Evolutionary conservation across 75 land plant genomes (phyloP).

Genomic region (Larix kaempferi): DNA sequence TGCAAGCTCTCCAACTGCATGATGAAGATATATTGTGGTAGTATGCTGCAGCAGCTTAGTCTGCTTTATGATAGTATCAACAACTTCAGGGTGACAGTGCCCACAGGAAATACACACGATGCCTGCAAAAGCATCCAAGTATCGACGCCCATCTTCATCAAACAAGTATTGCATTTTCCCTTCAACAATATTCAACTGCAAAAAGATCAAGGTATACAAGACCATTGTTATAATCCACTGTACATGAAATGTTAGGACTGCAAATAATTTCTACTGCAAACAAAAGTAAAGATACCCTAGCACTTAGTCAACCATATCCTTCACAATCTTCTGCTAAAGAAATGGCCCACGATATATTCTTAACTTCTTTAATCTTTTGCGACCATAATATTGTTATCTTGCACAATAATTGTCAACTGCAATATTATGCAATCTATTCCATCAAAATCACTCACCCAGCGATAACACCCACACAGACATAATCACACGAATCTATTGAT

Average conservation of each 20-base stretch:
- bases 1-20: conserved; percentile 83
- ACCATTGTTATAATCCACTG: neutral
- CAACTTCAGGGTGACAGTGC: conserved; percentile 91
- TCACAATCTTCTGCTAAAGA: neutral
- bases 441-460: neutral
- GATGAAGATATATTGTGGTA: conserved; percentile 79
- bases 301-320: neutral
- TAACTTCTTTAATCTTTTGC: neutral
- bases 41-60: conserved; percentile 79
- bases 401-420: no score
- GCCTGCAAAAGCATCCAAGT: conserved; percentile 94
- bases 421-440: neutral
- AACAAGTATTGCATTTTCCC: conserved; percentile 97
- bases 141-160: conserved; percentile 85
- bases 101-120: conserved; percentile 93
- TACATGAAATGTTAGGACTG: neutral
- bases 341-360: neutral
- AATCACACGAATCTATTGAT: neutral
- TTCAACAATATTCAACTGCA: conserved; percentile 77
- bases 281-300: neutral
- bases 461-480: no score
- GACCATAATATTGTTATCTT: no score
- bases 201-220: neutral
- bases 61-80: conserved; percentile 71
- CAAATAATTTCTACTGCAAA: neutral